Evolutionary conservation across 176 grass and related monocot genomes (phyloP).

Genomic region (Oropetium thomaeum): DNA sequence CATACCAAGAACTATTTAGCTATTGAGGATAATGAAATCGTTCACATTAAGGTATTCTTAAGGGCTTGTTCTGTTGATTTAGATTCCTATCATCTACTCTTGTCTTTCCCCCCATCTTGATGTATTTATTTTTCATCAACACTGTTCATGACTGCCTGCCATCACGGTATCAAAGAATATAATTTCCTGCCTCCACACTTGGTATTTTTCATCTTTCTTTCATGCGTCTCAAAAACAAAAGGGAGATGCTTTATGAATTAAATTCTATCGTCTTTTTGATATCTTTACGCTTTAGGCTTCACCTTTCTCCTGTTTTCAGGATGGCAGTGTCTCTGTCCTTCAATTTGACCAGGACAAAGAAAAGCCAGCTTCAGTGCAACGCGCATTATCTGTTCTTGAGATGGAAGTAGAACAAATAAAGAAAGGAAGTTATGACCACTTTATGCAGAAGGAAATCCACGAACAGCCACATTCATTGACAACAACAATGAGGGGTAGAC

Average conservation of each 20-base stretch:
- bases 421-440: slow-evolving; percentile 89
- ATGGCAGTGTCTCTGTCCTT: slow-evolving; percentile 84
- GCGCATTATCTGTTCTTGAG: slow-evolving; percentile 91
- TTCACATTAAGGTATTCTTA: slow-evolving; percentile 83
- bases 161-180: background rate
- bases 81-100: background rate
- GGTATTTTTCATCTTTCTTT: background rate
- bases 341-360: slow-evolving; percentile 82
- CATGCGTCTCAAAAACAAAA: background rate
- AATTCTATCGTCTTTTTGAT: background rate
- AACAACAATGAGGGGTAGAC: slow-evolving; percentile 92
- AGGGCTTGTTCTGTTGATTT: background rate
- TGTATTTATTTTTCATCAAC: background rate
- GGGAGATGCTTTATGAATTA: background rate
- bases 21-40: slow-evolving; percentile 85
- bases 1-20: slow-evolving; percentile 90
- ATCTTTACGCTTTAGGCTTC: background rate
- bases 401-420: slow-evolving; percentile 99
- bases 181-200: background rate
- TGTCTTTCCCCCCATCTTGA: background rate
- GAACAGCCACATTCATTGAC: slow-evolving; percentile 87
- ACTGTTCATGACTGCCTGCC: background rate
- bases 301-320: slow-evolving; percentile 40
- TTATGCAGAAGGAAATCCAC: slow-evolving; percentile 98
- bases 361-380: slow-evolving; percentile 80